phyloP scores from a whole-genome alignment of 108 stramenopile genomes.

The Thalassiosira profunda region DNA sequence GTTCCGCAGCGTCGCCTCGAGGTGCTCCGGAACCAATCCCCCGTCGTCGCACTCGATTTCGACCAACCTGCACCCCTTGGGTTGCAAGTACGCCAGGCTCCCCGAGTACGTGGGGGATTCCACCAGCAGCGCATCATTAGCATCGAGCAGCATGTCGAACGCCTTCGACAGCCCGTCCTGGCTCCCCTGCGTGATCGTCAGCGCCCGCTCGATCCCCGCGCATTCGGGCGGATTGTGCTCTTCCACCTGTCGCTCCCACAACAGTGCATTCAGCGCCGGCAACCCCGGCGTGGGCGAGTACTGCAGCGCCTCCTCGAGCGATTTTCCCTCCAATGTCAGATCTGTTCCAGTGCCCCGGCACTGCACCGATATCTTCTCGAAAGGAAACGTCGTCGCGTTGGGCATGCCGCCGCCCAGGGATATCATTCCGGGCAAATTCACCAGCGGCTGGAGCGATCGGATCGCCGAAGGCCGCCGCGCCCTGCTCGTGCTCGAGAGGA shows the following conservation, averaged over 20 bases:
- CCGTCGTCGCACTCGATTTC: conserved; percentile 19
- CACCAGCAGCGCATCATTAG: conserved; percentile 30
- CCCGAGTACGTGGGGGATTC: conserved; percentile 55
- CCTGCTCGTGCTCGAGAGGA: conserved; percentile 1
- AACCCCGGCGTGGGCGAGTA: conserved; percentile 46
- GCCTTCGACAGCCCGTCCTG: conserved; percentile 48
- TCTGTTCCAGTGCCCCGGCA: no score
- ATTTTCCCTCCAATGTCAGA: conserved; percentile 5
- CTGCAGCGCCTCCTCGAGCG: conserved; percentile 32
- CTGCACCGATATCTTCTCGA: no score
- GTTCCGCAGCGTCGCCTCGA: no score
- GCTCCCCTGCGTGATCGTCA: conserved; percentile 42
- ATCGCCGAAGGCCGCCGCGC: conserved; percentile 22
- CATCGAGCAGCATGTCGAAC: conserved; percentile 42
- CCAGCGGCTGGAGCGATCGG: conserved; percentile 32
- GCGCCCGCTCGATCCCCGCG: neutral
- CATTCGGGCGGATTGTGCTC: conserved; percentile 17
- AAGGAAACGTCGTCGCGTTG: conserved; percentile 42
- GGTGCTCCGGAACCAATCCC: conserved; percentile 24
- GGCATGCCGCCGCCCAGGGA: conserved; percentile 56
- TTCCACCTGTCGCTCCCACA: conserved; percentile 23
- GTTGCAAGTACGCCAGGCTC: conserved; percentile 39
- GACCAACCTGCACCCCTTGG: conserved; percentile 17
- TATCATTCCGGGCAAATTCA: conserved; percentile 32
- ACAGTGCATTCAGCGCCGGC: conserved; percentile 14